phyloP scores from a whole-genome alignment of 345 rosid species.

The Euclidium syriacum region DNA sequence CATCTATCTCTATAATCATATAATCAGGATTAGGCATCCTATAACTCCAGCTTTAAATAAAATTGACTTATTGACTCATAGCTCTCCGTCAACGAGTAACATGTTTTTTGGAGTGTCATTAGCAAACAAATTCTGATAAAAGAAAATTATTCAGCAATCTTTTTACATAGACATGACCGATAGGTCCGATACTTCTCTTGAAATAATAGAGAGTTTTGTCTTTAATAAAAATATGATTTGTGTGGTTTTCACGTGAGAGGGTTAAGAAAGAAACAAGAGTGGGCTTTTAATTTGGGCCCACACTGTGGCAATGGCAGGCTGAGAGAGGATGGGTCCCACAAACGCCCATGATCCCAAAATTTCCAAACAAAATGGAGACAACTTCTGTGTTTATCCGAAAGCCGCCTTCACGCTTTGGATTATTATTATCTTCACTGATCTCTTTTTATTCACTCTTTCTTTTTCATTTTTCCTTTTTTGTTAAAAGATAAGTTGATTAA shows the following conservation, averaged over 20 bases:
- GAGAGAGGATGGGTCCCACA: constrained; percentile 19
- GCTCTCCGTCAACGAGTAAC: constrained; percentile 16
- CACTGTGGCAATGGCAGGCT: constrained; percentile 27
- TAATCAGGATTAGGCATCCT: neutral
- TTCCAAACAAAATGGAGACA: constrained; percentile 36
- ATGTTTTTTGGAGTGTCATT: neutral
- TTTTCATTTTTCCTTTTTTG: neutral
- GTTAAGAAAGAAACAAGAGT: constrained; percentile 5
- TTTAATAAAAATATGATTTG: neutral
- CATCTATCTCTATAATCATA: neutral
- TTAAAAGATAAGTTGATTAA: neutral
- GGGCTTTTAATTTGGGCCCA: constrained; percentile 33
- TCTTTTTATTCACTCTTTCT: neutral
- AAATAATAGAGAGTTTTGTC: neutral
- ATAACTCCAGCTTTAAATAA: neutral
- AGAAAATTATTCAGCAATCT: neutral
- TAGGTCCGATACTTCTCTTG: too few species aligned
- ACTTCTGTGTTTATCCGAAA: constrained; percentile 30
- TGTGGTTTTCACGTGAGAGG: constrained; percentile 13
- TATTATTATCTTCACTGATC: constrained; percentile 19
- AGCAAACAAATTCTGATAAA: neutral
- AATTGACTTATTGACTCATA: constrained; percentile 16
- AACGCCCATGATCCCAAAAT: constrained; percentile 34
- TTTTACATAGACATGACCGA: neutral
- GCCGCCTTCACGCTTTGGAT: constrained; percentile 32